Percentiles rank a stretch among this genome's conserved stretches.
Conservation (phyloP, 2,329 filamentous ascomycete genomes). For the Zymoseptoria ardabiliae region DNA sequence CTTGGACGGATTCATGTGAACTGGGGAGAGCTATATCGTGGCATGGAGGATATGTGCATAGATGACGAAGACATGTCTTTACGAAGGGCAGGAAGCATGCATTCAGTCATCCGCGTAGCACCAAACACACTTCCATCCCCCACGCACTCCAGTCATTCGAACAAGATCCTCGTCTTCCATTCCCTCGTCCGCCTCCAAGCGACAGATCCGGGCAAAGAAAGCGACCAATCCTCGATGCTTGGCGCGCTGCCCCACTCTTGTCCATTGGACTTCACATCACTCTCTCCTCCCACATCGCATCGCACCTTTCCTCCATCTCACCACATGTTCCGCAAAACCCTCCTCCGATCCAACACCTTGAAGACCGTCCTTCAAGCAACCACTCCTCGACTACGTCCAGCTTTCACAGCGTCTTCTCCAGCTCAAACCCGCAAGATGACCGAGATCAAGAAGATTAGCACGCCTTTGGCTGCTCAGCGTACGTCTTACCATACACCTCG, state of each 20-base stretch:
- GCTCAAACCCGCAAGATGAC: conserved; percentile 30
- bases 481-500: conserved; percentile 15
- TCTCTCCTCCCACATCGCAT: too few relatives aligned
- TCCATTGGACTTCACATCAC: neutral
- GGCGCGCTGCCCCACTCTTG: neutral
- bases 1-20: neutral
- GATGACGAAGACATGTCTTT: neutral
- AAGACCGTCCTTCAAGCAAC: neutral
- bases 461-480: conserved; percentile 38
- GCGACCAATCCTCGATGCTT: neutral
- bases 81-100: conserved; percentile 13
- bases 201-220: neutral
- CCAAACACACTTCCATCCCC: too few relatives aligned
- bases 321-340: neutral
- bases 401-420: neutral
- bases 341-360: neutral
- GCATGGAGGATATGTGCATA: neutral
- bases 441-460: conserved; percentile 38
- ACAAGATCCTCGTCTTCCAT: neutral
- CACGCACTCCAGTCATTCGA: neutral
- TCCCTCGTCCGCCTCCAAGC: neutral
- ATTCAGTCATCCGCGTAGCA: neutral
- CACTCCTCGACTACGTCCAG: neutral
- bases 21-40: neutral
- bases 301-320: neutral